Evolutionary conservation across 83 land plant species (phyloP).

Genomic region (Diphasiastrum complanatum): DNA sequence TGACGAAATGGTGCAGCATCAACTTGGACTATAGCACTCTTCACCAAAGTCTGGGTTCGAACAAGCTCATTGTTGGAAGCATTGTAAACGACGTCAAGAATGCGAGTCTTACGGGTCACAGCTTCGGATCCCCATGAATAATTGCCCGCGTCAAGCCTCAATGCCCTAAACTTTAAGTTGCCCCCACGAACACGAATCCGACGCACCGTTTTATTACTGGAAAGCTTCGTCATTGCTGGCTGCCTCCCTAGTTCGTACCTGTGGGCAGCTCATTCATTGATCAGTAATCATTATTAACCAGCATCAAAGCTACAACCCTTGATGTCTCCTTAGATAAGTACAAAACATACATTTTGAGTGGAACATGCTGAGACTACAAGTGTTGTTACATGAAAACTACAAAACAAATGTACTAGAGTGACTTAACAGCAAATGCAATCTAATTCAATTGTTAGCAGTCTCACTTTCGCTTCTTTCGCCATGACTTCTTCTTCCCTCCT

Average conservation of each 20-base stretch:
- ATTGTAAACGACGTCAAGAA: conserved; percentile 64
- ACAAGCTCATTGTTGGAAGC: conserved; percentile 69
- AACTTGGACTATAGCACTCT: conserved; percentile 59
- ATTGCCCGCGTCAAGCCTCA: conserved; percentile 53
- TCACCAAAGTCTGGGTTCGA: conserved; percentile 58
- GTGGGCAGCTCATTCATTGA: neutral
- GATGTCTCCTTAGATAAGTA: neutral
- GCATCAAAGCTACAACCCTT: neutral
- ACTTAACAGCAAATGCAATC: neutral
- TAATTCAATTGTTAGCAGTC: neutral
- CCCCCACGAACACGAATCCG: conserved; percentile 49
- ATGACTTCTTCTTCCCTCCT: conserved; percentile 40
- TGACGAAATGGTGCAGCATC: conserved; percentile 65
- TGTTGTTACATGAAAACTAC: no score
- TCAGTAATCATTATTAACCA: neutral
- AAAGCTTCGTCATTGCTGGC: conserved; percentile 54
- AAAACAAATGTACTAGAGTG: conserved; percentile 20
- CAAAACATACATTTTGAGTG: no score
- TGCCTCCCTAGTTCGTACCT: conserved; percentile 51
- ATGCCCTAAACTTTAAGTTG: conserved; percentile 48
- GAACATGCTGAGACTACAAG: no score
- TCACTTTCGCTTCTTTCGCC: conserved; percentile 42
- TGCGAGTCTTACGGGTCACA: conserved; percentile 52
- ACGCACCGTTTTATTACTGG: conserved; percentile 52
- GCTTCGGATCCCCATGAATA: conserved; percentile 58